Evolutionary conservation across 768 basidiomycete species (phyloP), one percentile per base, ranked within the genome.

Genomic region (Boletus rex-veris): DNA sequence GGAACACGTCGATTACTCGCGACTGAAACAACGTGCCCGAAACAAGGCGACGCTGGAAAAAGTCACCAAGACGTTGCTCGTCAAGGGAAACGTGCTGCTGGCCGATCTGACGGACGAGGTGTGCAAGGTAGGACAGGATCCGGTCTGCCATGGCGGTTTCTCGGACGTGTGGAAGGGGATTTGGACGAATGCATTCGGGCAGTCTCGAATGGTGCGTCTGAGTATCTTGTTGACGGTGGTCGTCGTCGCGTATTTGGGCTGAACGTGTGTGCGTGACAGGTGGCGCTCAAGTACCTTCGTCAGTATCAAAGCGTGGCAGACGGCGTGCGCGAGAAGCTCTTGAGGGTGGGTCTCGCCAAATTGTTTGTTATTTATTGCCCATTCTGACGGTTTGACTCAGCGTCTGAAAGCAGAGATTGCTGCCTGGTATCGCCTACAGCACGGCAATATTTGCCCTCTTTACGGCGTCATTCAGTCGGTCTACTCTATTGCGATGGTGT

Each of bases 91-190:
- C 40, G 63, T 81, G 41, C 61, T 77, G 14, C 59, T 83, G 52
- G 73, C 77, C 38, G 82, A 85, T 58, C 64, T 85, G 45, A 83
- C 82, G 30, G 83, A 83, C 55, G 78, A 80, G 52, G 75, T 85
- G 12, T 68, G 64, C 50, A 73, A 70, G 52, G 64, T 79, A 16
- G 81, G 80, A 2, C 35, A n/a, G n/a, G n/a, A n/a, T n/a, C n/a
- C n/a, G n/a, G n/a, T n/a, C n/a, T 78, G 72, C 28, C 75, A 78
- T 64, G 83, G 83, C 1, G 75, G 79, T 6, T 85, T 84, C 52
- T 76, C 80, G 30, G 83, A 84, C 61, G 79, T 84, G 6, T 84
- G 81, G 81, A 80, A 80, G 64, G 83, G 80, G 0, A 57, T 64
- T 5, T 83, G 81, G 82, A 74, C 71, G 54, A 80, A 79, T 53